Evolutionary conservation across 768 basidiomycete species (phyloP).

Genomic region (Galerina sulciceps): DNA sequence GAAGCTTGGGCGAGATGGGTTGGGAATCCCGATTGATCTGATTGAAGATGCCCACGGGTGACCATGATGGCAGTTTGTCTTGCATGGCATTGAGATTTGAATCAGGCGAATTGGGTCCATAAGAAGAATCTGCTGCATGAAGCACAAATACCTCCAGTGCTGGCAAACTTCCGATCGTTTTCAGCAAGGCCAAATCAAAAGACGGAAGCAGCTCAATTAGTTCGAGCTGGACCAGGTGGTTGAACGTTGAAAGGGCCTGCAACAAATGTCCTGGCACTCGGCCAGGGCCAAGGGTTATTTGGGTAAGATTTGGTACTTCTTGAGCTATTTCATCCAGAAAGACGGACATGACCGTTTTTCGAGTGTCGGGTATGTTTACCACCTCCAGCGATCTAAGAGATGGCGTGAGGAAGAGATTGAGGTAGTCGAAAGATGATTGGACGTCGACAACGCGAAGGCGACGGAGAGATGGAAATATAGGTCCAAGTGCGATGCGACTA

Average conservation of each 20-base stretch:
- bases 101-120: not conserved
- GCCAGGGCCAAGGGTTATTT: slow-evolving; percentile 4
- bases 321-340: slow-evolving; percentile 3
- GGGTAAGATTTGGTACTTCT: not conserved
- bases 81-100: too few species aligned
- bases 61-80: too few species aligned
- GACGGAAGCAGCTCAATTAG: not conserved
- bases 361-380: not conserved
- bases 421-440: slow-evolving; percentile 3
- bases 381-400: slow-evolving; percentile 9
- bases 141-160: slow-evolving; percentile 4
- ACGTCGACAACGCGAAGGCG: slow-evolving; percentile 3
- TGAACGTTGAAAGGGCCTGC: not conserved
- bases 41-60: too few species aligned
- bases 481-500: not conserved
- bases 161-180: not conserved
- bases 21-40: too few species aligned
- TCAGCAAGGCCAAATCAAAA: slow-evolving; percentile 5
- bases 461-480: slow-evolving; percentile 15
- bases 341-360: slow-evolving; percentile 1
- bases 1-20: too few species aligned
- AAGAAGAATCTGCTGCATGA: not conserved
- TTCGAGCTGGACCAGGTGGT: slow-evolving; percentile 5
- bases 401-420: slow-evolving; percentile 8
- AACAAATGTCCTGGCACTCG: not conserved